Evolutionary conservation across 2,329 filamentous ascomycete species (phyloP).

Genomic region (Malbranchea cinnamomea): DNA sequence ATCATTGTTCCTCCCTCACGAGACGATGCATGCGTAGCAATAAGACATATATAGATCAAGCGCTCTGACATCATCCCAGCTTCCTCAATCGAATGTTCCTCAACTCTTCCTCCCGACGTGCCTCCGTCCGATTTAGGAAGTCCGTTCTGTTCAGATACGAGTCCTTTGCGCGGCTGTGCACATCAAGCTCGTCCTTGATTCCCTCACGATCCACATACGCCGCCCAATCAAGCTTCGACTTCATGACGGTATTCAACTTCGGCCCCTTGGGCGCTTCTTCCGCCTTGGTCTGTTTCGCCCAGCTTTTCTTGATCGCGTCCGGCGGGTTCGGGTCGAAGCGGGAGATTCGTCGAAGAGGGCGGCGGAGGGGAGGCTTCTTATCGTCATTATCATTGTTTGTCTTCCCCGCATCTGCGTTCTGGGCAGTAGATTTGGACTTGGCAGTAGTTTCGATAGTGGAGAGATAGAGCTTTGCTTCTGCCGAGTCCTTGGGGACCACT

Average conservation of each 20-base stretch:
- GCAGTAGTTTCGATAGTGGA: slow-evolving; percentile 19
- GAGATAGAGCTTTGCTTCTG: slow-evolving; percentile 40
- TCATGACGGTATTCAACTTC: slow-evolving; percentile 53
- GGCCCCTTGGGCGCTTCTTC: slow-evolving; percentile 29
- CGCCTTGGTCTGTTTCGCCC: slow-evolving; percentile 23
- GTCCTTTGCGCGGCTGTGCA: slow-evolving; percentile 46
- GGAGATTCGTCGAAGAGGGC: slow-evolving; percentile 29
- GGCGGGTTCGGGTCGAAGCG: slow-evolving; percentile 33
- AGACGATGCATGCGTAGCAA: neutral
- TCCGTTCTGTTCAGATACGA: slow-evolving; percentile 48
- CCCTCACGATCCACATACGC: slow-evolving; percentile 47
- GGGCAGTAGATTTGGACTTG: slow-evolving; percentile 20
- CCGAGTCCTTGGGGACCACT: slow-evolving; percentile 36
- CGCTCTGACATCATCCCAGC: slow-evolving; percentile 5
- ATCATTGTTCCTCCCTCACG: neutral
- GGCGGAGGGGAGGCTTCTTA: slow-evolving; percentile 16
- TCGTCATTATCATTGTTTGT: slow-evolving; percentile 5
- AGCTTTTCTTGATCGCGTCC: slow-evolving; percentile 28
- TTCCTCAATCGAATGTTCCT: slow-evolving; percentile 35
- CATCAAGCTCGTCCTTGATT: slow-evolving; percentile 45
- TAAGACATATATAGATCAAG: slow-evolving; percentile 1
- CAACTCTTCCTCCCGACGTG: slow-evolving; percentile 40
- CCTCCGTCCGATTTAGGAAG: slow-evolving; percentile 45
- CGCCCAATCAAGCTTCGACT: slow-evolving; percentile 51
- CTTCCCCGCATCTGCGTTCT: slow-evolving; percentile 11